Percentiles rank a stretch among this genome's conserved stretches.
These are phyloP conservation scores for Purpureocillium lavendulum DNA, from an alignment of 2,329 filamentous ascomycete genomes.

Conservation along the genomic window DNA sequence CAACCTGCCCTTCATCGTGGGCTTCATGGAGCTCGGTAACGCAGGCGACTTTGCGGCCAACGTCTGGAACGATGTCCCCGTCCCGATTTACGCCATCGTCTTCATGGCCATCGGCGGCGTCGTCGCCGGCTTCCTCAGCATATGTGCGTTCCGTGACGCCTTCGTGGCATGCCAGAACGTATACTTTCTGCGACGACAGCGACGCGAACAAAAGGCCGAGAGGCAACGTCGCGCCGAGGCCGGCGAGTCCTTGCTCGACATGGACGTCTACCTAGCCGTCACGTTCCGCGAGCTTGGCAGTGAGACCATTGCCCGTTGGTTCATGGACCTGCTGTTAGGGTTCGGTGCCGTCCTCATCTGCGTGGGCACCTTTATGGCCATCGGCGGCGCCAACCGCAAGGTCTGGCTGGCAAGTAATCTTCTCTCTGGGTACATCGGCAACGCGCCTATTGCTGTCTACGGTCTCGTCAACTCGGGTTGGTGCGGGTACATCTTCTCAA, in stretches of 20 bases:
- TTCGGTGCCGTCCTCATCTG: conserved; percentile 40
- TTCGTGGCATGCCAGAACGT: conserved; percentile 36
- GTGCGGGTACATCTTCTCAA: conserved; percentile 32
- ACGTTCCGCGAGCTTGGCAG: conserved; percentile 39
- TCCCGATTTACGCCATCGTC: conserved; percentile 36
- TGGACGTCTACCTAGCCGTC: conserved; percentile 32
- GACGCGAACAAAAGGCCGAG: conserved; percentile 18
- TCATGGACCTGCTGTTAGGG: conserved; percentile 43
- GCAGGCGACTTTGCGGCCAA: conserved; percentile 50
- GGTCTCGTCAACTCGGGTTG: conserved; percentile 40
- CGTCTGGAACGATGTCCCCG: conserved; percentile 44
- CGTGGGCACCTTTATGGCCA: conserved; percentile 44
- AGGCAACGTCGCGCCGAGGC: conserved; percentile 6
- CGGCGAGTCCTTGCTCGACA: conserved; percentile 8
- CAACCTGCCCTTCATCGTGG: conserved; percentile 26
- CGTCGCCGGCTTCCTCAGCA: conserved; percentile 31
- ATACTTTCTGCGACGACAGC: conserved; percentile 32
- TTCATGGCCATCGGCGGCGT: conserved; percentile 46
- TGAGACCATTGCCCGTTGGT: conserved; percentile 39
- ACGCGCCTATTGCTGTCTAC: conserved; percentile 38
- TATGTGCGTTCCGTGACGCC: conserved; percentile 38
- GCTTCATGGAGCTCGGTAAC: conserved; percentile 46
- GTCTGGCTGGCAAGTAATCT: conserved; percentile 41
- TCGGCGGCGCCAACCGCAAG: conserved; percentile 32
- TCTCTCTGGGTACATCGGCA: conserved; percentile 47